Base-by-base conservation (phyloP, 2,329 filamentous ascomycete species). In the Cryphonectria carpinicola region DNA sequence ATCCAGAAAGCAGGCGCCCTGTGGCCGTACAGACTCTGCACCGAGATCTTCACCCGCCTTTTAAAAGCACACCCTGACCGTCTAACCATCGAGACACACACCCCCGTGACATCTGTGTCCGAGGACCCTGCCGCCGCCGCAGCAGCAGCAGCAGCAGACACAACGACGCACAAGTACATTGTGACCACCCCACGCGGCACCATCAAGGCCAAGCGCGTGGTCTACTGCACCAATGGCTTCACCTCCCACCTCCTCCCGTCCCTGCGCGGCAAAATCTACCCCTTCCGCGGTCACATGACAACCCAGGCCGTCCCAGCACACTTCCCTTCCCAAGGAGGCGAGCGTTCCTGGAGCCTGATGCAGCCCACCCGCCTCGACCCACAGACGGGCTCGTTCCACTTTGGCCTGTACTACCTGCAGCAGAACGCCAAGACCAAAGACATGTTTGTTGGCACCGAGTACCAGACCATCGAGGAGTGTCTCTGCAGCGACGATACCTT, bases 151-250 rank as follows among this genome's bases (percentile, higher is more conserved):
- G 52, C 77, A 41, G 25, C 43, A 14, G 66, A 46, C 17, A 49
- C 43, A n/a, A 8, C 67, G 10, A 74, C 76, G 13, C 41, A 65
- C 62, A 76, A 76, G 13, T 88, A 85, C 80, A 82, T 77, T 1
- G 78, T 89, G 1, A 76, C 82, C 13, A 92, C 89, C 3, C 76
- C 82, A 0, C 84, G 89, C 28, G 91, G 90, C 14, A 76, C 72
- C 0, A 84, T 91, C 67, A 77, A 74, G 13, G 83, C 90, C 1
- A 82, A 81, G 37, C 85, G 84, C 46, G 82, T 93, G 19, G 80
- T 93, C 25, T 83, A 91, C 60, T 90, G 90, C 22, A 92, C 89
- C 1, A 93, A 93, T 74, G 90, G 82, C 17, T 92, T 92, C 77
- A 91, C 89, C 0, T 86, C 88, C 1, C 84, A 86, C 17, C 77